Conservation (phyloP, 2,329 filamentous ascomycete species). For the Colletotrichum acutatum region DNA sequence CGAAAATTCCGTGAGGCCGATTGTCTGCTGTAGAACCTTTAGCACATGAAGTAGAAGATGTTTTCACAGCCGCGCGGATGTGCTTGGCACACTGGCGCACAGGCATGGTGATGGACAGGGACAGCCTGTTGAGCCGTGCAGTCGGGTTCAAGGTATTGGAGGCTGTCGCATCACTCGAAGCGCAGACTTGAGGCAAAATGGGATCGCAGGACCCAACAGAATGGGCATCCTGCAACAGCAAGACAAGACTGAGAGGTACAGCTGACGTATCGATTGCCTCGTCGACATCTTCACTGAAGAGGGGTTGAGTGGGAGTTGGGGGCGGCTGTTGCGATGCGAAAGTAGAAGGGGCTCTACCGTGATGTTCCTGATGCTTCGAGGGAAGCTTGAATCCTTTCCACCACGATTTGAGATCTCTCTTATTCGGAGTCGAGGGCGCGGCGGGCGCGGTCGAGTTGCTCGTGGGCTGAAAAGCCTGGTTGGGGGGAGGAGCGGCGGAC, state of each 20-base stretch:
- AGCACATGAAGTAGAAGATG: slow-evolving; percentile 38
- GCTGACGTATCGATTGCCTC: slow-evolving; percentile 23
- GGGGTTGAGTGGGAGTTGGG: slow-evolving; percentile 13
- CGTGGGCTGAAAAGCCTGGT: slow-evolving; percentile 35
- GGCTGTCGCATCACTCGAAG: slow-evolving; percentile 37
- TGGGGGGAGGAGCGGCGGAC: slow-evolving; percentile 40
- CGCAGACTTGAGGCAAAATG: slow-evolving; percentile 11
- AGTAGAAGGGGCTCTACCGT: slow-evolving; percentile 61
- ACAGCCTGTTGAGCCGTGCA: slow-evolving; percentile 27
- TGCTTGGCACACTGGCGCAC: slow-evolving; percentile 31
- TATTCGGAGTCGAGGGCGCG: slow-evolving; percentile 77
- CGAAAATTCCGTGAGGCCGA: slow-evolving; percentile 84
- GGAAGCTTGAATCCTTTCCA: slow-evolving; percentile 94
- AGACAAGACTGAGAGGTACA: slow-evolving; percentile 21
- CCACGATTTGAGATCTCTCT: slow-evolving; percentile 92
- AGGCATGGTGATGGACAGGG: slow-evolving; percentile 28
- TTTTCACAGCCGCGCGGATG: slow-evolving; percentile 23
- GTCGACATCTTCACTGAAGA: slow-evolving; percentile 36
- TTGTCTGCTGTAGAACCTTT: slow-evolving; percentile 49
- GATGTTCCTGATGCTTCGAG: slow-evolving; percentile 64
- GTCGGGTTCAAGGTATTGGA: background rate
- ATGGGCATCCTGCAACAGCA: slow-evolving; percentile 33
- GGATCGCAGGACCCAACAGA: background rate
- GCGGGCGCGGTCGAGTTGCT: slow-evolving; percentile 25
- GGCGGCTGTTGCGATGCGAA: slow-evolving; percentile 23